Evolutionary conservation across 1,284 basidiomycete genomes (phyloP).

Genomic region (Caloboletus firmus): DNA sequence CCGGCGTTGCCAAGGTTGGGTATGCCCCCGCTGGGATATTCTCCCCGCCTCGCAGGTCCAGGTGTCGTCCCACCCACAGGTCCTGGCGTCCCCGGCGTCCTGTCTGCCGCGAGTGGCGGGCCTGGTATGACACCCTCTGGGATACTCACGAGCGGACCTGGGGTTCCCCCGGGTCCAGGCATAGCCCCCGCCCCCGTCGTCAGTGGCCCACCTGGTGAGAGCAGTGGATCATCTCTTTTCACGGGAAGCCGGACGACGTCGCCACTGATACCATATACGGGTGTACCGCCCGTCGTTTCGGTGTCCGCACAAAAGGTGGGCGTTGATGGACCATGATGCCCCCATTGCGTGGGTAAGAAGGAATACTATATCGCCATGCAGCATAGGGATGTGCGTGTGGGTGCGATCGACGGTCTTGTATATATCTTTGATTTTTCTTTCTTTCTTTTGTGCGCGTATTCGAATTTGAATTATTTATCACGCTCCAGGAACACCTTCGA

Average conservation of each 20-base stretch:
- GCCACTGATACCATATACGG: constrained; percentile 26
- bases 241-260: constrained; percentile 24
- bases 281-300: constrained; percentile 3
- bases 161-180: constrained; percentile 31
- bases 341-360: background rate
- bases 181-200: constrained; percentile 25
- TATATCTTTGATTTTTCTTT: constrained; percentile 6
- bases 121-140: constrained; percentile 25
- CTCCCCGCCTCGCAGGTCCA: constrained; percentile 32
- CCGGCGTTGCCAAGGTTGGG: constrained; percentile 31
- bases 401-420: background rate
- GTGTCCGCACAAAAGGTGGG: constrained; percentile 22
- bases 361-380: too few species aligned
- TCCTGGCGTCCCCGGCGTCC: constrained; percentile 26
- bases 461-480: constrained; percentile 1
- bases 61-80: constrained; percentile 32
- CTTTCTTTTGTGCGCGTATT: background rate
- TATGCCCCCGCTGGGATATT: constrained; percentile 29
- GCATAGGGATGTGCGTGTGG: background rate
- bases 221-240: constrained; percentile 16
- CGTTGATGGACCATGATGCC: constrained; percentile 20
- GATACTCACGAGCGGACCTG: constrained; percentile 33
- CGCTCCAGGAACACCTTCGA: background rate
- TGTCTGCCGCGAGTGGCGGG: constrained; percentile 18
- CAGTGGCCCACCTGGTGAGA: constrained; percentile 17